Base-by-base conservation (phyloP, 1,284 basidiomycete genomes). In the Prillingera fragicola region DNA sequence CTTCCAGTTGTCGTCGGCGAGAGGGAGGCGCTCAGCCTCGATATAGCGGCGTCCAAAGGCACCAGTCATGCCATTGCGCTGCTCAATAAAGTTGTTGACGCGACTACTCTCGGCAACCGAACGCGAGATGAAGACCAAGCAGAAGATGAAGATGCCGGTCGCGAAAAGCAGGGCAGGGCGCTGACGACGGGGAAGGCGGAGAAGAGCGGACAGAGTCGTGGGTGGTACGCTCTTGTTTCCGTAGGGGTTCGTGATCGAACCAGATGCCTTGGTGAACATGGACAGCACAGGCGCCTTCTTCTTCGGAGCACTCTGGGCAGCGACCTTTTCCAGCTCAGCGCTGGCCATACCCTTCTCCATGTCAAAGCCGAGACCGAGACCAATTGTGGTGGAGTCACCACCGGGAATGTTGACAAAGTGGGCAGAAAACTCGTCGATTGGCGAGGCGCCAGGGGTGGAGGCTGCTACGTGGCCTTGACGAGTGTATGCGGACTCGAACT, bases 161-260 rank as follows among this genome's bases (percentile, higher is more conserved):
- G 47, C 46, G 33, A 62, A 21, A 14, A 65, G 38, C n/a, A 65
- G 44, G 4, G 48, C 39, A 2, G 65, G 63, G 23, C 65, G 60
- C 5, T 52, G 29, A 28, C 60, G 48, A 8, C 65, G 57, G 21
- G 65, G 62, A 6, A 68, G 50, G 26, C 64, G 60, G 18, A 62
- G 42, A 15, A 64, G 39, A 33, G 54, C 51, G n/a, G 54, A 36
- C 17, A 59, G 23, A 17, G 55, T 49, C 9, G 55, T 44, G 38
- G 43, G 51, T 4, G 53, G 47, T n/a, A 39, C 47, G n/a, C 38
- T 41, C 37, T 25, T 26, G 5, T 29, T n/a, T 10, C 33, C 19
- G 36, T 57, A 55, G 15, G 58, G 57, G 32, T 57, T 59, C 32
- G 48, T 40, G 27, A 60, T 55, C n/a, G n/a, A n/a, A n/a, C n/a